Percentiles rank a stretch among this genome's conserved stretches.
phyloP scores from a whole-genome alignment of 805 yeast genomes.

The Metschnikowia cerradonensis region DNA sequence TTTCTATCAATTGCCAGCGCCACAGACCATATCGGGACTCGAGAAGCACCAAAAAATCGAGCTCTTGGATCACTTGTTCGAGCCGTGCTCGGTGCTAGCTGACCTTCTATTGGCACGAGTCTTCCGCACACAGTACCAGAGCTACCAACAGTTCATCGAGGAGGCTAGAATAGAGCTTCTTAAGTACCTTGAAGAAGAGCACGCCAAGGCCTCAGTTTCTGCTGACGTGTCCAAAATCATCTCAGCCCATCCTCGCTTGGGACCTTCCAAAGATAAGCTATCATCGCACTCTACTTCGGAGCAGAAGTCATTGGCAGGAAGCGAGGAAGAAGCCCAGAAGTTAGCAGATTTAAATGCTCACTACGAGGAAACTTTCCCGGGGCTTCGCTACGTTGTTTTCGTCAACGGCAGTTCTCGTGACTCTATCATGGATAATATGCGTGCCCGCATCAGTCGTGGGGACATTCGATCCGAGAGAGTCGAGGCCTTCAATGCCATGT shows the following conservation, averaged over 20 bases:
- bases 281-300: conserved; percentile 67
- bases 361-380: conserved; percentile 61
- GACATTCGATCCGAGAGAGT: conserved; percentile 52
- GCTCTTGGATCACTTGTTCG: conserved; percentile 57
- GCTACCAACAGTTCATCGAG: conserved; percentile 43
- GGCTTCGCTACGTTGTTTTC: conserved; percentile 81
- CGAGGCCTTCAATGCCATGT: conserved; percentile 82
- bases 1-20: conserved; percentile 9
- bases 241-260: conserved; percentile 90
- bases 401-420: conserved; percentile 77
- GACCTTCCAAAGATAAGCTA: conserved; percentile 52
- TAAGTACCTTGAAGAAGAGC: conserved; percentile 25
- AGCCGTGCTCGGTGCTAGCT: conserved; percentile 52
- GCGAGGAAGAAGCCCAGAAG: conserved; percentile 46
- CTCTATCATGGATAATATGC: conserved; percentile 52
- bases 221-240: conserved; percentile 50
- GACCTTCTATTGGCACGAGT: conserved; percentile 28
- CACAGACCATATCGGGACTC: conserved; percentile 12
- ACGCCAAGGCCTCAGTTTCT: conserved; percentile 18
- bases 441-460: conserved; percentile 43
- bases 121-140: conserved; percentile 16
- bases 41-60: conserved; percentile 26
- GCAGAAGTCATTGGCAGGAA: conserved; percentile 57
- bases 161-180: conserved; percentile 37
- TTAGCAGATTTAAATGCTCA: conserved; percentile 51